Base-by-base conservation (phyloP, 2,329 filamentous ascomycete genomes). In the Iodosphaeria phyllophila region DNA sequence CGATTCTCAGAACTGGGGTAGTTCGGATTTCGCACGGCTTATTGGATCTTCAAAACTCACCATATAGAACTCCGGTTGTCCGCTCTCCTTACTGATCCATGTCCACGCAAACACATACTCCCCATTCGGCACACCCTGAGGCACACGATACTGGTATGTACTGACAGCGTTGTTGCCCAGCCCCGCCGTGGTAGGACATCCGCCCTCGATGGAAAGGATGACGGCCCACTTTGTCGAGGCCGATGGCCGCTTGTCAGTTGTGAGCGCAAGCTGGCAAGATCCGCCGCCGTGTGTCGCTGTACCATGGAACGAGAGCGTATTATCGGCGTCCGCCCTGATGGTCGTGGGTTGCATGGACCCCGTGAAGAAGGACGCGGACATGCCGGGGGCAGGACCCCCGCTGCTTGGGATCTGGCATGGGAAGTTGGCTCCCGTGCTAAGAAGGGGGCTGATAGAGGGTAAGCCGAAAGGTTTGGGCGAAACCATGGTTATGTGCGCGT, bases 51-150 rank as follows among this genome's bases (percentile, higher is more conserved):
- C n/a, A 19, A n/a, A 19, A n/a, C 8, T 8, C 8, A 8, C n/a
- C 8, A 76, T 76, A 52, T 80, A 80, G 51, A 76, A 71, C 40
- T 82, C 75, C 3, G 74, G 65, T 42, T 79, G 78, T 2, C 75
- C 76, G 5, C 34, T 32, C 16, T 77, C 40, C 26, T 68, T 74
- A 26, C 77, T 78, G 43, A 77, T 62, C 76, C 75, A 82, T 2
- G 73, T 72, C 74, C 74, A 82, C 3, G 71, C 68, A 11, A 80
- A 56, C 0, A 66, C 69, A 23, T 70, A 74, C 19, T 72, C 56
- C 7, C 75, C 75, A n/a, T 65, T 51, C 6, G 60, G 56, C 13
- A 79, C 54, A 10, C 55, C 60, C 1, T 59, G 50, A 0, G 74
- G 75, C 19, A 80, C 60, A 1, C 44, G 55, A 48, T 64, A 77